Percentiles rank a stretch among this genome's conserved stretches.
Evolutionary conservation across 2,329 filamentous ascomycete species (phyloP).

Genomic region (Ceratocystiopsis minuta): DNA sequence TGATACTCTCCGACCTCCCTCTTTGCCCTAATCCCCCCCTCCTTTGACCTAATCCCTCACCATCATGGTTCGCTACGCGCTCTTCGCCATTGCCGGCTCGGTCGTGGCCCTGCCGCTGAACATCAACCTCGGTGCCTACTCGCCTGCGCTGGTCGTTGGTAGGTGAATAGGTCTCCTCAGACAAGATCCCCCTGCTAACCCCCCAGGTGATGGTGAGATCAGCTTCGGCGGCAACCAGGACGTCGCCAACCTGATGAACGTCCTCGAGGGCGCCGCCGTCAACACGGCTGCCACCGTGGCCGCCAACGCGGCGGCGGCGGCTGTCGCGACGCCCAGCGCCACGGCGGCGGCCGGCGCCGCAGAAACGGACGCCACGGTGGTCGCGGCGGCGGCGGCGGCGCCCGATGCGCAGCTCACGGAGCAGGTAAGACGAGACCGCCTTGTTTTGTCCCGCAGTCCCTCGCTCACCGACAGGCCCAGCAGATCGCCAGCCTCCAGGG

Average conservation of each 20-base stretch:
- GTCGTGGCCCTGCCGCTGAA: constrained; percentile 9
- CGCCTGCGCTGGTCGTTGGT: constrained; percentile 23
- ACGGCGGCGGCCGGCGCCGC: not conserved
- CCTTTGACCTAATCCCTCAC: not conserved
- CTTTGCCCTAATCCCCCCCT: not conserved
- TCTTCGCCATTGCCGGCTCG: constrained; percentile 6
- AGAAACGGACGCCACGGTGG: not conserved
- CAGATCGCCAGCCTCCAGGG: constrained; percentile 27
- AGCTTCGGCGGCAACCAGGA: constrained; percentile 27
- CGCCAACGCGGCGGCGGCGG: constrained; percentile 7
- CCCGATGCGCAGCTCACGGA: constrained; percentile 18
- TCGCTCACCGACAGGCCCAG: constrained; percentile 14
- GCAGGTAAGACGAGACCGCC: constrained; percentile 19
- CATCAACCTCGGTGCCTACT: constrained; percentile 27
- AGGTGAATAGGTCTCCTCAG: not conserved
- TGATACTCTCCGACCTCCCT: not conserved
- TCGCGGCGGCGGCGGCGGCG: constrained; percentile 5
- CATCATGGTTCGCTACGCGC: constrained; percentile 9
- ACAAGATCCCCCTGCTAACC: not conserved
- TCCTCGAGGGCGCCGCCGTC: constrained; percentile 27
- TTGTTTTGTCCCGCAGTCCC: too few species aligned
- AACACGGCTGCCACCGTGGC: constrained; percentile 19
- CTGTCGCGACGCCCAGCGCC: constrained; percentile 1
- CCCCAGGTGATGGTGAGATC: constrained; percentile 25
- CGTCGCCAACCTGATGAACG: constrained; percentile 26